Conservation (phyloP, 2,329 filamentous ascomycete genomes). For the Stachybotrys elegans region DNA sequence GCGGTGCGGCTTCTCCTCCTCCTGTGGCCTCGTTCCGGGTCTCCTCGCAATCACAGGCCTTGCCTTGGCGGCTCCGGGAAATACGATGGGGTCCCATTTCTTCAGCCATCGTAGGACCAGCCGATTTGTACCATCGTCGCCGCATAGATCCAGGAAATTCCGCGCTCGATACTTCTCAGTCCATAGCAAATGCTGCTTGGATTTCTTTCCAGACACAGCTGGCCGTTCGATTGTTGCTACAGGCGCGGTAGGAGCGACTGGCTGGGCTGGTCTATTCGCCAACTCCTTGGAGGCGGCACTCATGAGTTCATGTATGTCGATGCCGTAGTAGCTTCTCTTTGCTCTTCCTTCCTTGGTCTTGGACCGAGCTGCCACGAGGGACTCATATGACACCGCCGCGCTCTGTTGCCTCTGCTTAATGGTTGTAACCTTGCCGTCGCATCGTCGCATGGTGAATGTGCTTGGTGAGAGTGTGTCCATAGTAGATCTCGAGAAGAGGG, state of each 20-base stretch:
- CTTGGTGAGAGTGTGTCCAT: constrained; percentile 18
- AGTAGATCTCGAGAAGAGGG: constrained; percentile 22
- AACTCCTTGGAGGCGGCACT: constrained; percentile 63
- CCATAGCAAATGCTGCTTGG: constrained; percentile 66
- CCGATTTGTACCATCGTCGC: constrained; percentile 90
- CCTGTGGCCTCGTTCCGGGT: constrained; percentile 37
- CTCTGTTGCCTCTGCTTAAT: constrained; percentile 49
- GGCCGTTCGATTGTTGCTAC: constrained; percentile 38
- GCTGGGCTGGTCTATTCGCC: constrained; percentile 26
- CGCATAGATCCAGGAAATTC: constrained; percentile 88
- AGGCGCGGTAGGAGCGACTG: constrained; percentile 23
- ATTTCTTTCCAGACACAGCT: constrained; percentile 26
- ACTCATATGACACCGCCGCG: constrained; percentile 53
- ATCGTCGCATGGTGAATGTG: constrained; percentile 44
- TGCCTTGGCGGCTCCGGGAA: constrained; percentile 65
- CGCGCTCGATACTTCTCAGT: constrained; percentile 94
- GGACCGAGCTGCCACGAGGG: constrained; percentile 63
- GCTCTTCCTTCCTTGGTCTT: constrained; percentile 63
- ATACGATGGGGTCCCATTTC: constrained; percentile 87
- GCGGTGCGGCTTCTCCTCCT: constrained; percentile 71
- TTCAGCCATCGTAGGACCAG: constrained; percentile 91
- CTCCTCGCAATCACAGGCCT: constrained; percentile 42
- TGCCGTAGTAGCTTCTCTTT: constrained; percentile 78
- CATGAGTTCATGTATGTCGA: constrained; percentile 82
- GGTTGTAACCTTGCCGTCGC: constrained; percentile 50